These are phyloP conservation scores for Teratosphaeria nubilosa DNA, from an alignment of 2,329 filamentous ascomycete genomes.

Conservation along the genomic window DNA sequence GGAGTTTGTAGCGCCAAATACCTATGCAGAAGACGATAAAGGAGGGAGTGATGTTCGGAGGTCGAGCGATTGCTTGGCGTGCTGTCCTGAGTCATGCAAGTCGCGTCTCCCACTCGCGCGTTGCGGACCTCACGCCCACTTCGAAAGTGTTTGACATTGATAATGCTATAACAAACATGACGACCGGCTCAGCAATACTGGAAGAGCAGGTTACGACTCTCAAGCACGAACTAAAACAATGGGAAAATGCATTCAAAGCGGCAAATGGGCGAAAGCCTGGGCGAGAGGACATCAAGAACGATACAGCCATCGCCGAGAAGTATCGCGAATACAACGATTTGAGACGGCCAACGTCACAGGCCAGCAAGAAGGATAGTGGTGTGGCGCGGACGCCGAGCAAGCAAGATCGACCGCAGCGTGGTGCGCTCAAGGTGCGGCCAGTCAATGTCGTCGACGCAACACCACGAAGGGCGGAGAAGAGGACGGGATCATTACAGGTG, in stretches of 20 bases:
- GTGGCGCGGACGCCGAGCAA: not conserved
- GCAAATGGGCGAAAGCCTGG: slow-evolving; percentile 55
- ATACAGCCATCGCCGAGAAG: slow-evolving; percentile 59
- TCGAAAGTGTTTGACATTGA: not conserved
- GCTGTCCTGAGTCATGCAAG: not conserved
- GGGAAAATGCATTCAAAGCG: slow-evolving; percentile 59
- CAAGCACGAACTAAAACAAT: slow-evolving; percentile 53
- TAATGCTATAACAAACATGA: not conserved
- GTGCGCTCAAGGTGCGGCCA: slow-evolving; percentile 6
- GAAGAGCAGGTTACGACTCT: not conserved
- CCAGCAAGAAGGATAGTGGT: slow-evolving; percentile 1
- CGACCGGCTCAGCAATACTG: not conserved
- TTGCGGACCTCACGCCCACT: not conserved
- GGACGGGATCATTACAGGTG: not conserved
- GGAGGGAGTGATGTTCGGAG: not conserved
- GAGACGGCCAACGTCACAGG: slow-evolving; percentile 39
- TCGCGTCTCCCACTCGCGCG: not conserved
- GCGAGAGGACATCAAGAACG: slow-evolving; percentile 66
- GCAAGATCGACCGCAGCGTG: not conserved
- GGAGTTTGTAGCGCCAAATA: too few species aligned
- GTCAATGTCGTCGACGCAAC: slow-evolving; percentile 4
- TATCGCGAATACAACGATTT: slow-evolving; percentile 67
- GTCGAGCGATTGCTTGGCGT: not conserved
- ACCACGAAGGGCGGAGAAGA: not conserved
- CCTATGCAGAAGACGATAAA: too few species aligned